Conservation (phyloP, 208 protist genomes). For the Leishmania turanica region DNA sequence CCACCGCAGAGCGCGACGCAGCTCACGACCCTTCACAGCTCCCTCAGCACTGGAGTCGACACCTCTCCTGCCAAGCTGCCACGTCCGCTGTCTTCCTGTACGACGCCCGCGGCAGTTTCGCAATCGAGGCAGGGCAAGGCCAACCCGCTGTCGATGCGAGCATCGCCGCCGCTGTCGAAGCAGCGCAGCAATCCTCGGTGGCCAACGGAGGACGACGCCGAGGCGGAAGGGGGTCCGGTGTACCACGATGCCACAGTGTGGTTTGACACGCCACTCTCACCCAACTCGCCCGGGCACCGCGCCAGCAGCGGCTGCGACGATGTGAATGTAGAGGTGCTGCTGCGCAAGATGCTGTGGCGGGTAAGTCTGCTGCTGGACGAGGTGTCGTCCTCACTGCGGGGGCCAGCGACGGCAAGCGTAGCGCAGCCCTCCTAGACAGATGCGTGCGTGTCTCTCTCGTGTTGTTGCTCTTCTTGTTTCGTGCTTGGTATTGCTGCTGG, state of each 20-base stretch:
- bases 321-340: constrained; percentile 16
- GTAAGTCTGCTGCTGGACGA: constrained; percentile 26
- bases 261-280: neutral
- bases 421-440: neutral
- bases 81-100: neutral
- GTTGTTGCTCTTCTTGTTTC: neutral
- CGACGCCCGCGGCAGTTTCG: neutral
- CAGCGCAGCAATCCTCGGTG: constrained; percentile 25
- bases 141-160: neutral
- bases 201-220: constrained; percentile 3
- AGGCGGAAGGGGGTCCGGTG: no score
- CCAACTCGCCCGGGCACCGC: neutral
- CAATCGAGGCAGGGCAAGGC: neutral
- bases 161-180: constrained; percentile 2
- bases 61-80: neutral
- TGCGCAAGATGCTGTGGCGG: constrained; percentile 24
- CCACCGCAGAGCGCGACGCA: no score
- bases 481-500: no score
- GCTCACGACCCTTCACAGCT: no score
- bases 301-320: neutral
- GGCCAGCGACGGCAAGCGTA: neutral
- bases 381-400: constrained; percentile 3
- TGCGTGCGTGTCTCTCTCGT: neutral
- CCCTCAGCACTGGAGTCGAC: neutral
- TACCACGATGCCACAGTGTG: neutral